Conservation (phyloP, 1,284 basidiomycete genomes). For the Sanguinoderma infundibulare region DNA sequence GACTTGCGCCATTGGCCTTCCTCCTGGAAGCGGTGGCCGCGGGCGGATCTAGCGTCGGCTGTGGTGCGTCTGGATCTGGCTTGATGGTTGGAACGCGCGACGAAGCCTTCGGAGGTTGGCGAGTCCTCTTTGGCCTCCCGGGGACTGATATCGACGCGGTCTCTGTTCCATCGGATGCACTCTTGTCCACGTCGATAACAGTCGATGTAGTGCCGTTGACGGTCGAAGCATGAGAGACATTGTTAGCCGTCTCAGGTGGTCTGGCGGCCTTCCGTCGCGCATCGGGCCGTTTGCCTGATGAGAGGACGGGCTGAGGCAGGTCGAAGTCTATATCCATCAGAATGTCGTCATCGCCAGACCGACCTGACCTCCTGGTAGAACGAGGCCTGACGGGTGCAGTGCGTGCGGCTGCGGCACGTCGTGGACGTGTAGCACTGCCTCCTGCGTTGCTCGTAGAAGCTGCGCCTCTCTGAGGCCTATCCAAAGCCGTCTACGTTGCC, state of each 20-base stretch:
- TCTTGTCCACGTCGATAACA: background rate
- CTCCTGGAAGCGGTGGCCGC: slow-evolving; percentile 7
- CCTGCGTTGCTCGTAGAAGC: slow-evolving; percentile 7
- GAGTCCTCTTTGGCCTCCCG: slow-evolving; percentile 18
- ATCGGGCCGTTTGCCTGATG: slow-evolving; percentile 22
- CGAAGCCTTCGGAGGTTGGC: slow-evolving; percentile 11
- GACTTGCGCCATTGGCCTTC: slow-evolving; percentile 14
- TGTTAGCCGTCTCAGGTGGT: slow-evolving; percentile 6
- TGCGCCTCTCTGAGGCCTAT: background rate
- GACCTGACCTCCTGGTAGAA: slow-evolving; percentile 11
- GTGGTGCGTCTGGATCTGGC: slow-evolving; percentile 6
- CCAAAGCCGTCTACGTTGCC: background rate
- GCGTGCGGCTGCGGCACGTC: slow-evolving; percentile 13
- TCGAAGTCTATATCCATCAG: slow-evolving; percentile 21
- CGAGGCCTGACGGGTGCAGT: slow-evolving; percentile 9
- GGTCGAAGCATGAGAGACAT: background rate
- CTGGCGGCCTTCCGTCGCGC: slow-evolving; percentile 22
- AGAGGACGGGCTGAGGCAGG: slow-evolving; percentile 13
- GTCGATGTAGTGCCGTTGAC: background rate
- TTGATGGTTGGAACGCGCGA: slow-evolving; percentile 5
- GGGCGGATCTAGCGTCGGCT: background rate
- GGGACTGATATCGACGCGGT: slow-evolving; percentile 8
- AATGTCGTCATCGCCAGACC: slow-evolving; percentile 13
- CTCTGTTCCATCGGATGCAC: background rate
- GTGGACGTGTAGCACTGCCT: slow-evolving; percentile 8